Conservation (phyloP, 129 eudicot genomes). For the Flaveria trinervia region DNA sequence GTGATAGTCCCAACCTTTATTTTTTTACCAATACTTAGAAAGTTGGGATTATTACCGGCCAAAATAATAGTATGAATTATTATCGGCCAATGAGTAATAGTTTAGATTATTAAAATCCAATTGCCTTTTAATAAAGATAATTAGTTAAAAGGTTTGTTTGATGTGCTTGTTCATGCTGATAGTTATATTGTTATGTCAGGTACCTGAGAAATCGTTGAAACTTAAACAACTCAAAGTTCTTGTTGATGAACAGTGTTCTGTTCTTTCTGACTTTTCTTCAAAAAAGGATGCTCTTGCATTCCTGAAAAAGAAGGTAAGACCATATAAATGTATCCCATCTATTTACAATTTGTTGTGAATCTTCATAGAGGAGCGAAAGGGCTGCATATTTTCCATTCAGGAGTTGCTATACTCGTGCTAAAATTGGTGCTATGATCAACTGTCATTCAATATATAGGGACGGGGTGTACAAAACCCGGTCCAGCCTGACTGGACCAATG, state of each 20-base stretch:
- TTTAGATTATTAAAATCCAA: too few relatives aligned
- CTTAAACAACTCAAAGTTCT: constrained; percentile 78
- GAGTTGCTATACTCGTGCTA: neutral
- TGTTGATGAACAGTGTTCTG: constrained; percentile 55
- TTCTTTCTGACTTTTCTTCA: constrained; percentile 55
- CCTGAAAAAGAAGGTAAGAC: constrained; percentile 63
- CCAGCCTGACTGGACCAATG: neutral
- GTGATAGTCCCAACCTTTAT: too few relatives aligned
- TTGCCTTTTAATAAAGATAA: neutral
- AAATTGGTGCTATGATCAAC: neutral
- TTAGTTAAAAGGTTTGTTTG: neutral
- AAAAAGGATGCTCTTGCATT: constrained; percentile 67
- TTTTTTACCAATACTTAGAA: too few relatives aligned
- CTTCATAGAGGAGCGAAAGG: neutral
- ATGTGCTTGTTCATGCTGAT: constrained; percentile 18
- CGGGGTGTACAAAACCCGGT: neutral
- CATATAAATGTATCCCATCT: neutral
- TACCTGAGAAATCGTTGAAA: constrained; percentile 66
- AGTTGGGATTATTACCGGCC: too few relatives aligned
- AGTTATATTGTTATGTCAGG: constrained; percentile 44
- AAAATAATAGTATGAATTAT: too few relatives aligned
- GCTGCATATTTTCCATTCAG: neutral
- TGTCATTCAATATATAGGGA: neutral
- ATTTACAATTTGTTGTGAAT: neutral
- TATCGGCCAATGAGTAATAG: too few relatives aligned